phyloP scores from a whole-genome alignment of 2,329 filamentous ascomycete species.

The Sporothrix euskadiensis region DNA sequence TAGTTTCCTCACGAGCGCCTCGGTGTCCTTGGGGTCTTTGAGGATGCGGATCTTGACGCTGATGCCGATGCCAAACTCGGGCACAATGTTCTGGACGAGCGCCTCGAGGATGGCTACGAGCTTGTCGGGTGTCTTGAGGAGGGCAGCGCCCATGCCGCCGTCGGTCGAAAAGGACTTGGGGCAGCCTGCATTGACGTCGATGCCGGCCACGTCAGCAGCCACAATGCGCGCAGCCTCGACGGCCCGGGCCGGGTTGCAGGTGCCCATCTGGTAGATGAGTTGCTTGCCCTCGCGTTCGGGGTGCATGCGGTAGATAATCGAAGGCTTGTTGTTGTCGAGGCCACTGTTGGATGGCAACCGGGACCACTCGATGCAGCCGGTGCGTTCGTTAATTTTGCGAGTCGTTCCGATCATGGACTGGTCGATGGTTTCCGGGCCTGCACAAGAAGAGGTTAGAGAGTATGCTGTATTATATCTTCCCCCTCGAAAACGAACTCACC shows the following conservation, averaged over 20 bases:
- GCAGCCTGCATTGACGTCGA: conserved; percentile 97
- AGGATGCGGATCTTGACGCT: conserved; percentile 95
- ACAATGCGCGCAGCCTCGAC: conserved; percentile 83
- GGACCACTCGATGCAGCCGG: conserved; percentile 81
- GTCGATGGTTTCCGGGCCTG: conserved; percentile 92
- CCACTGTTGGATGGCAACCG: conserved; percentile 71
- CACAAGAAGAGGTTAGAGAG: background rate
- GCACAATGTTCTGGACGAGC: conserved; percentile 74
- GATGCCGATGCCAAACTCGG: conserved; percentile 83
- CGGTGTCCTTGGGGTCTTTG: conserved; percentile 72
- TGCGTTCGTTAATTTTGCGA: conserved; percentile 72
- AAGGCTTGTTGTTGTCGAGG: conserved; percentile 57
- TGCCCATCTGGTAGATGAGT: conserved; percentile 91
- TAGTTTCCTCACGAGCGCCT: conserved; percentile 72
- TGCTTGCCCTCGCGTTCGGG: conserved; percentile 71
- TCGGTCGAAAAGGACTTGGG: conserved; percentile 94
- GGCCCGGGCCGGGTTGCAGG: conserved; percentile 76
- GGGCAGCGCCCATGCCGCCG: conserved; percentile 92
- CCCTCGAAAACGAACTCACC: conserved; percentile 51
- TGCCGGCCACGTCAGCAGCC: conserved; percentile 83
- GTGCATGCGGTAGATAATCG: conserved; percentile 81
- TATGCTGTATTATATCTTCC: background rate
- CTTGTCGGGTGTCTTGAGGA: conserved; percentile 80
- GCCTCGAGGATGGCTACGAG: conserved; percentile 80
- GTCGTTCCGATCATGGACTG: conserved; percentile 85